Evolutionary conservation across 2,329 filamentous ascomycete species (phyloP), one percentile per base, ranked within the genome.

Genomic region (Oidium heveae): DNA sequence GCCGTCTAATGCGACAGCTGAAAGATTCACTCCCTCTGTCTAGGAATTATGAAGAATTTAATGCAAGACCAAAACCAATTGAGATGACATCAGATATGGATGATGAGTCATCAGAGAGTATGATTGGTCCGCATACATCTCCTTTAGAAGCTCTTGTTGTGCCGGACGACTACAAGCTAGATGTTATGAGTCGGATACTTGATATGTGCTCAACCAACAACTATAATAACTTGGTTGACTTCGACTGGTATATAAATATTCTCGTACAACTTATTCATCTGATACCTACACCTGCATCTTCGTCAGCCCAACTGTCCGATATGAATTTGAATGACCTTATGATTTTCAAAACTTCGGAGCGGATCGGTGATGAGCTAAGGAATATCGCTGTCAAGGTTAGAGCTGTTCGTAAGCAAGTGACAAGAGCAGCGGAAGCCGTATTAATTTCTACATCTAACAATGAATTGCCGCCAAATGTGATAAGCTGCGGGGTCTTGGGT

Each of bases 161-260:
- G 8, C 87, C 91, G 0, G 82, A 88, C 57, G 86, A 94, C 59
- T 98, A 96, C 66, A 81, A 81, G 53, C 71, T 80, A 39, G 85
- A 85, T 61, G 86, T 95, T 20, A 86, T 96, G 54, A 75, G 76
- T 55, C 77, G 84, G 56, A 86, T 96, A 57, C 66, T 96, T 12
- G 79, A 81, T 57, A 94, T 98, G 79, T 96, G 89, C 66, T 85
- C 86, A 9, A 79, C 80, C 59, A 83, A 88, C 59, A 94, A 87
- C 57, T 98, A 96, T 66, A 75, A 76, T 41, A 86, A 87, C 63
- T 73, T 98, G 51, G 71, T 75, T 54, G 89, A 98, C 65, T 98
- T 98, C 66, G 89, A 95, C 60, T 98, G 91, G 91, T 96, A 96
- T 66, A 83, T 96, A 59, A 85, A 91, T 60, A 78, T 94, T 32